Evolutionary conservation across 176 grass and related monocot species (phyloP).

Genomic region (Ensete glaucum): DNA sequence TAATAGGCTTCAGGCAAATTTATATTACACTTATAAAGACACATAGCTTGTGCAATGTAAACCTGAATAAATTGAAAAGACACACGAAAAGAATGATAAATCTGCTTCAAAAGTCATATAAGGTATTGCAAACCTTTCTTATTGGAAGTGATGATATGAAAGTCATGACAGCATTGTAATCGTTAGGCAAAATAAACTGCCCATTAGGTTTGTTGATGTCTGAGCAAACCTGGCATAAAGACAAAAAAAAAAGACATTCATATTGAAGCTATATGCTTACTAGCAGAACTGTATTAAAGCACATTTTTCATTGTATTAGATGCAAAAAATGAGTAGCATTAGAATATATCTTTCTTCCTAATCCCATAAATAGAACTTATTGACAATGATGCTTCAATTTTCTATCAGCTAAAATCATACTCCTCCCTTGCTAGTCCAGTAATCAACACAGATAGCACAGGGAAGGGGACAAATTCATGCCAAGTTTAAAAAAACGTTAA

Average conservation of each 20-base stretch:
- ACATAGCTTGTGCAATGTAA: not conserved
- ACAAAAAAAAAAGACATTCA: not conserved
- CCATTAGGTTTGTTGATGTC: conserved; percentile 99
- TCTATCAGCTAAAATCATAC: not conserved
- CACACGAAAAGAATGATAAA: not conserved
- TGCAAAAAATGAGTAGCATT: not conserved
- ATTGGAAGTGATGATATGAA: conserved; percentile 90
- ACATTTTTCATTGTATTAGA: not conserved
- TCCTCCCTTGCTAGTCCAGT: too few species aligned
- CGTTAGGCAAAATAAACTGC: conserved; percentile 80
- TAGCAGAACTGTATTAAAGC: not conserved
- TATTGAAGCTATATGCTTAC: not conserved
- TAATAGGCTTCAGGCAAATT: too few species aligned
- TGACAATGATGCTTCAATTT: not conserved
- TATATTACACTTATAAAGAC: too few species aligned
- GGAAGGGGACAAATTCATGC: not conserved
- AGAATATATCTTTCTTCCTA: not conserved
- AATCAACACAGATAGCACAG: not conserved
- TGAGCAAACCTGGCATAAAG: conserved; percentile 82
- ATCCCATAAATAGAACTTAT: not conserved
- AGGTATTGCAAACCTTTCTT: conserved; percentile 56
- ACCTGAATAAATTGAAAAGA: not conserved
- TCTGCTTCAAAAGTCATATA: conserved; percentile 1
- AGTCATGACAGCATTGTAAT: conserved; percentile 54
- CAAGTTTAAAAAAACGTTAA: not conserved